Conservation (phyloP, 352 stramenopile genomes). For the Globisporangium sylvaticum region DNA sequence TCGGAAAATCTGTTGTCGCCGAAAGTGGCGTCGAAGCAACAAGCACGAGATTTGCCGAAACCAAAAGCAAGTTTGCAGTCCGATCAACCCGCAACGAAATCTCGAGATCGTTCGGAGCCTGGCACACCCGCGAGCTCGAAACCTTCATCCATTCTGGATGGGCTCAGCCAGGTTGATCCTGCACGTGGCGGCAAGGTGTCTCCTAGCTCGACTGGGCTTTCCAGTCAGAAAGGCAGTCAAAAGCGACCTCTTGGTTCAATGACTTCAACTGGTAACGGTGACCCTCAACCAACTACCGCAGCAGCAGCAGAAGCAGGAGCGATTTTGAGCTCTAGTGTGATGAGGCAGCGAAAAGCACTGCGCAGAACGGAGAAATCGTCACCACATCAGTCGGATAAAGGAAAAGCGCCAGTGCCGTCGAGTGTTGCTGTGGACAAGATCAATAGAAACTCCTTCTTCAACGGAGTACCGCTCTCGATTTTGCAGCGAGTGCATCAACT, state of each 20-base stretch:
- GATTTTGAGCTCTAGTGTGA: neutral
- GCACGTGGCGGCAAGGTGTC: neutral
- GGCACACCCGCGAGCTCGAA: neutral
- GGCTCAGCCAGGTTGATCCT: neutral
- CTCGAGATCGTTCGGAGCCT: neutral
- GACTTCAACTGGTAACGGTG: neutral
- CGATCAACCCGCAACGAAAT: neutral
- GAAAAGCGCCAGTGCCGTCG: neutral
- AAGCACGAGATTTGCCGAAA: neutral
- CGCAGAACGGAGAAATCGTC: neutral
- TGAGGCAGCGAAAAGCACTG: neutral
- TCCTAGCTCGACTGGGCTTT: neutral
- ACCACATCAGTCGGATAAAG: neutral
- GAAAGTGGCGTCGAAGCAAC: neutral
- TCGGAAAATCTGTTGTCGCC: conserved; percentile 7
- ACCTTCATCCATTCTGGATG: neutral
- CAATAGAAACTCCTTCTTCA: conserved; percentile 1
- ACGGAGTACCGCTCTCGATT: conserved; percentile 11
- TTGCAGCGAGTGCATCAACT: conserved; percentile 4
- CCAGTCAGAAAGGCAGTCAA: neutral
- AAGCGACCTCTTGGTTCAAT: conserved; percentile 1
- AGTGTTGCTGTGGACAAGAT: neutral
- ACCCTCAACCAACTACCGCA: neutral
- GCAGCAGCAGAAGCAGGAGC: neutral
- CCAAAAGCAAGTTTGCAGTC: neutral